Evolutionary conservation across 78 protist genomes (phyloP).

Genomic region (Polysphondylium violaceum): DNA sequence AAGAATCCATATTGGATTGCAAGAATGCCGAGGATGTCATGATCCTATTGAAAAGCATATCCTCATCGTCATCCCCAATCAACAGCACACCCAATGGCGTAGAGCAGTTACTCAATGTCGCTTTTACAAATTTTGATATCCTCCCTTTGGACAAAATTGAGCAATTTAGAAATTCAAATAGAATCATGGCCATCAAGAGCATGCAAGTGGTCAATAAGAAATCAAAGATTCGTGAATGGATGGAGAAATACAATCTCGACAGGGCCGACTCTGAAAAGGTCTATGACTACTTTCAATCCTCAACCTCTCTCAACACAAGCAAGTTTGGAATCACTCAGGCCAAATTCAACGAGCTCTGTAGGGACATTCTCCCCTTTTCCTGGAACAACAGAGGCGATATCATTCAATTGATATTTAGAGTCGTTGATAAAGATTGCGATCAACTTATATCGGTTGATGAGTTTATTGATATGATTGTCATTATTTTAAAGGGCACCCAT

Average conservation of each 20-base stretch:
- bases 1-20: slow-evolving; percentile 27
- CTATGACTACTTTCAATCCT: slow-evolving; percentile 56
- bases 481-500: slow-evolving; percentile 18
- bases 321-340: slow-evolving; percentile 26
- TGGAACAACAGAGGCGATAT: slow-evolving; percentile 34
- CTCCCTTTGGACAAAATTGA: slow-evolving; percentile 60
- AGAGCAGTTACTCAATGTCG: slow-evolving; percentile 21
- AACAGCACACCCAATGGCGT: background rate
- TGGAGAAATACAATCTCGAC: slow-evolving; percentile 9
- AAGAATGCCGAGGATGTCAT: slow-evolving; percentile 41
- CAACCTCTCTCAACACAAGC: background rate
- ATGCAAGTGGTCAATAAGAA: slow-evolving; percentile 47
- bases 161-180: slow-evolving; percentile 64
- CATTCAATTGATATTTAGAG: slow-evolving; percentile 23
- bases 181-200: slow-evolving; percentile 55
- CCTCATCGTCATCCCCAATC: too few relatives aligned
- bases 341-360: slow-evolving; percentile 37
- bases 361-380: slow-evolving; percentile 17
- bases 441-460: slow-evolving; percentile 44
- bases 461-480: slow-evolving; percentile 41
- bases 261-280: slow-evolving; percentile 10
- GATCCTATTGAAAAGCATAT: background rate
- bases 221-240: slow-evolving; percentile 54
- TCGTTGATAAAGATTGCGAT: slow-evolving; percentile 54
- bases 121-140: slow-evolving; percentile 36